phyloP scores from a whole-genome alignment of 78 protist genomes.

The Dictyostelium purpureum region DNA sequence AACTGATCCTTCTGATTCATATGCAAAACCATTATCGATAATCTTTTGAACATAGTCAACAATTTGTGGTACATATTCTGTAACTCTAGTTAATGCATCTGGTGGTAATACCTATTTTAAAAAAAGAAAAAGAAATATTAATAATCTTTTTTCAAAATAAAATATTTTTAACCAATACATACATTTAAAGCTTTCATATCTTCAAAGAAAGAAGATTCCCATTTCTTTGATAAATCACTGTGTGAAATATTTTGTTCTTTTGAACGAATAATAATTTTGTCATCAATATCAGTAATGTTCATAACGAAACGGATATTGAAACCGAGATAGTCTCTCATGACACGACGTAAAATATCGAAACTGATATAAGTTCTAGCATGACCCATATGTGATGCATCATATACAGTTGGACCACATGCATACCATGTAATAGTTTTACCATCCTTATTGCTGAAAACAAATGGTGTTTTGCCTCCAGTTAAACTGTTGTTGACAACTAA shows the following conservation, averaged over 20 bases:
- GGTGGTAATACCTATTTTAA: slow-evolving; percentile 87
- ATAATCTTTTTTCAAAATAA: not conserved
- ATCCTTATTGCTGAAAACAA: not conserved
- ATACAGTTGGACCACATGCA: slow-evolving; percentile 99
- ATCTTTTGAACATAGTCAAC: slow-evolving; percentile 89
- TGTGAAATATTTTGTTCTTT: slow-evolving; percentile 63
- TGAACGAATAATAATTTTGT: slow-evolving; percentile 96
- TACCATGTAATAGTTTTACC: slow-evolving; percentile 90
- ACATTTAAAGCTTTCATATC: slow-evolving; percentile 93
- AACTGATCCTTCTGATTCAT: slow-evolving; percentile 88
- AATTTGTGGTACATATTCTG: slow-evolving; percentile 97
- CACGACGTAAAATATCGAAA: slow-evolving; percentile 96
- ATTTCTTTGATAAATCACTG: slow-evolving; percentile 68
- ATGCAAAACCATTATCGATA: slow-evolving; percentile 91
- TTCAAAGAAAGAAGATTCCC: slow-evolving; percentile 90
- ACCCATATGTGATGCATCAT: slow-evolving; percentile 98
- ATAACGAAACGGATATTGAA: slow-evolving; percentile 89
- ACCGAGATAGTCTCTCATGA: slow-evolving; percentile 94
- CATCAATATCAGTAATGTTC: slow-evolving; percentile 99
- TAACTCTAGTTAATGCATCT: slow-evolving; percentile 95
- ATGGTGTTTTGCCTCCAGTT: slow-evolving; percentile 18
- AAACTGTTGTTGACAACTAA: slow-evolving; percentile 22
- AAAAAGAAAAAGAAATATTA: not conserved
- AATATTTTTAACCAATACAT: not conserved
- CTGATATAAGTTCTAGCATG: slow-evolving; percentile 97